Conservation (phyloP, 371 early-diverging fungal genomes). For the Batkoa obscura region DNA sequence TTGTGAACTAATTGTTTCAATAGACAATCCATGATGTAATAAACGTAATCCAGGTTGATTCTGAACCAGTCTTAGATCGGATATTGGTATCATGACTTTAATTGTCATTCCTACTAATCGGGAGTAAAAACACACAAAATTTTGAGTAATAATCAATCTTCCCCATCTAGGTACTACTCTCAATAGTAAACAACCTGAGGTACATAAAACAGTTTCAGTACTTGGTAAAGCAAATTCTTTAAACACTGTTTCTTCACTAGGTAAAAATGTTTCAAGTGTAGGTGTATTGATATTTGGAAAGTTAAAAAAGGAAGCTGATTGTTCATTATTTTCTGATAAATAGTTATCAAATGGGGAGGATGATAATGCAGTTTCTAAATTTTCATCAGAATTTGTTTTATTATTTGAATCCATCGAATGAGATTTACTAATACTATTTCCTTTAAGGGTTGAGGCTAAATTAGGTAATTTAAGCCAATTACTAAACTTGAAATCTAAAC, state of each 20-base stretch:
- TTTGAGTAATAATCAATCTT: not conserved
- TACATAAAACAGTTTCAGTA: not conserved
- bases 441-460: not conserved
- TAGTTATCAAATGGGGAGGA: not conserved
- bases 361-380: not conserved
- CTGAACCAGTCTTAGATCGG: constrained; percentile 15
- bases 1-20: constrained; percentile 17
- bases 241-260: not conserved
- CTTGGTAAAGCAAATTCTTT: constrained; percentile 2
- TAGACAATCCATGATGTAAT: constrained; percentile 18
- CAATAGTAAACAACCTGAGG: constrained; percentile 3
- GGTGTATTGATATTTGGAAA: not conserved
- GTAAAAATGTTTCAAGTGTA: not conserved
- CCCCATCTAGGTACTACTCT: constrained; percentile 7
- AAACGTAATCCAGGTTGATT: constrained; percentile 14
- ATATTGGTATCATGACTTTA: constrained; percentile 15
- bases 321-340: not conserved
- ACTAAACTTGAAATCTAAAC: not conserved
- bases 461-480: not conserved
- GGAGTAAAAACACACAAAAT: constrained; percentile 3
- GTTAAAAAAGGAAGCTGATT: not conserved
- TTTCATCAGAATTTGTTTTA: too few species aligned
- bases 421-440: too few species aligned
- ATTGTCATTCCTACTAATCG: constrained; percentile 2
- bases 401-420: too few species aligned